Conservation (phyloP, 768 basidiomycete species). For the Xanthoconium purpureum region DNA sequence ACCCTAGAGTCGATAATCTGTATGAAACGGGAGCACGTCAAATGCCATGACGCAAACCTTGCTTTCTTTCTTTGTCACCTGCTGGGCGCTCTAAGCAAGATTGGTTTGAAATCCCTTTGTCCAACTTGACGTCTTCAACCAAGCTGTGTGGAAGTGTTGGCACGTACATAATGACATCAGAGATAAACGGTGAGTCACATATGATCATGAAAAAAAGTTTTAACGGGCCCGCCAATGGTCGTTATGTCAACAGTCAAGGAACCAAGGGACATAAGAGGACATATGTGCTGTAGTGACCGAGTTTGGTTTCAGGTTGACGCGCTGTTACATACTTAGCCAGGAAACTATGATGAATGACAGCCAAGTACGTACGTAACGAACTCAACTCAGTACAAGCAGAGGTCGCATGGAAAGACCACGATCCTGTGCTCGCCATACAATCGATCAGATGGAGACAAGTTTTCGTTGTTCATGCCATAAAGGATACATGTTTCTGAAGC, state of each 20-base stretch:
- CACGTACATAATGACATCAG: neutral
- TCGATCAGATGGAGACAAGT: conserved; percentile 1
- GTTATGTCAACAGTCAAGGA: conserved; percentile 6
- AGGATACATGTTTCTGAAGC: conserved; percentile 30
- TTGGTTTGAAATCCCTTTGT: neutral
- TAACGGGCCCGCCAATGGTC: neutral
- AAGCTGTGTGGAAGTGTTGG: neutral
- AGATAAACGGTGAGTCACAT: conserved; percentile 3
- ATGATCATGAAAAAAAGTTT: neutral
- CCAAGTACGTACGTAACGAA: neutral
- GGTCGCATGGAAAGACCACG: neutral
- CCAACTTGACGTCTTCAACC: neutral
- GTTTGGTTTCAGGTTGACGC: neutral
- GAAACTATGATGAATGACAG: neutral
- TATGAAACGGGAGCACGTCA: too few relatives aligned
- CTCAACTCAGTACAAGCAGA: neutral
- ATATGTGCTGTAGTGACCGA: neutral
- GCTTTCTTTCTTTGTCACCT: too few relatives aligned
- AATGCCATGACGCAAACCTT: too few relatives aligned
- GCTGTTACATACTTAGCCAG: neutral
- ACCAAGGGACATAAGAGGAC: too few relatives aligned
- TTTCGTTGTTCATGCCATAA: conserved; percentile 16
- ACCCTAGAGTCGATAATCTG: too few relatives aligned
- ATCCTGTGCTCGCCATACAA: neutral
- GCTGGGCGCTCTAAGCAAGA: too few relatives aligned